Evolutionary conservation across 148 eudicot genomes (phyloP).

Genomic region (Agrostemma githago): DNA sequence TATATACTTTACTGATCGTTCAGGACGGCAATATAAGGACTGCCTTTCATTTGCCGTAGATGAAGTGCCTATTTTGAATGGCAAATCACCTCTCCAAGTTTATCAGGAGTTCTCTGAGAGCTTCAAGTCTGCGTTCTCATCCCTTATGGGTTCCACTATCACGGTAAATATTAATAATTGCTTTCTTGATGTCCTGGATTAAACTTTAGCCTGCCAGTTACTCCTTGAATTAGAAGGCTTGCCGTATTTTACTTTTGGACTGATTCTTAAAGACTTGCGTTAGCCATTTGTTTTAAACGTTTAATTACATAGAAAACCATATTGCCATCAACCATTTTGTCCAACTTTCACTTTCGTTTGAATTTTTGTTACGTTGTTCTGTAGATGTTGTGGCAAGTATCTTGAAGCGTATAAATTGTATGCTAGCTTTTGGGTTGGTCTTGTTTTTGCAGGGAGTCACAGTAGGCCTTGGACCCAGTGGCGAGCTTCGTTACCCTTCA

Average conservation of each 20-base stretch:
- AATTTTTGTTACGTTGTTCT: background rate
- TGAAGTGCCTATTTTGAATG: conserved; percentile 66
- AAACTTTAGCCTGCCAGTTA: background rate
- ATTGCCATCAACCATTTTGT: too few species aligned
- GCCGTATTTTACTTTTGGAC: too few species aligned
- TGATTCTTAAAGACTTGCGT: background rate
- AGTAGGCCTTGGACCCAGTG: conserved; percentile 85
- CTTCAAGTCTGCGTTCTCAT: conserved; percentile 56
- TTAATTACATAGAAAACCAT: too few species aligned
- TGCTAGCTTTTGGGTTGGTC: background rate
- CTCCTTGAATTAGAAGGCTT: background rate
- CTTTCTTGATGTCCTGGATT: background rate
- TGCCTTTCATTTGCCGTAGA: conserved; percentile 70
- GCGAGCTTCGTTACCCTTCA: conserved; percentile 84
- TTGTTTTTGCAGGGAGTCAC: conserved; percentile 52
- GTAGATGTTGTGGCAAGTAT: background rate
- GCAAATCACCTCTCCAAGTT: conserved; percentile 62
- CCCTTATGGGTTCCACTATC: conserved; percentile 76
- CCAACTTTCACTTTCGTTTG: too few species aligned
- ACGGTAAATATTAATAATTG: conserved; percentile 31
- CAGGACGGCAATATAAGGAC: conserved; percentile 49
- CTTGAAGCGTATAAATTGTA: too few species aligned
- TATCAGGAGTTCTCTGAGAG: conserved; percentile 64
- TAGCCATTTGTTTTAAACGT: too few species aligned
- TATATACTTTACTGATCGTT: conserved; percentile 61